Evolutionary conservation across 192 early-diverging fungal genomes (phyloP), one percentile per base, ranked within the genome.

Genomic region (Podila clonocystis): DNA sequence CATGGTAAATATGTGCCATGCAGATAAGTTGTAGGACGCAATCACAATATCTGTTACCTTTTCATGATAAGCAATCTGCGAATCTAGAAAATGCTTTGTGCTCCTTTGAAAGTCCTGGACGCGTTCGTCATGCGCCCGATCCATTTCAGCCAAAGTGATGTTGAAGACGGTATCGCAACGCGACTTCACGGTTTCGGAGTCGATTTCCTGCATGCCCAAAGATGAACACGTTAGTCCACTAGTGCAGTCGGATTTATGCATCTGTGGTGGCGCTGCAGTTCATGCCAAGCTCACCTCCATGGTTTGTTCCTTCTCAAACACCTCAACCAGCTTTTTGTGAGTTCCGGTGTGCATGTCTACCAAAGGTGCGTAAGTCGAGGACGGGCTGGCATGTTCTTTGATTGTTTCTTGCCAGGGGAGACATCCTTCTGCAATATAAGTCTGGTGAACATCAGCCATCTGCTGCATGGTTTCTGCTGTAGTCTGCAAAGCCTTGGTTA

Each of bases 81-180:
- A 74, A 57, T 85, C 84, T 31, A 85, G 65, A 58, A 77, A 85
- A n/a, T 74, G 70, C n/a, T 74, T 78, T 5, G 84, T 85, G 57
- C 72, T 73, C 20, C 74, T 82, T 58, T 68, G 62, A 50, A 82
- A 82, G 33, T 85, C 84, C 26, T 77, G 63, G 61, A 78, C 72
- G n/a, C 84, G 78, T 48, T 85, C 84, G 41, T 85, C 84, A 50
- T 85, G 84, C 20, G 70, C 75, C 20, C 75, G 79, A 74, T 85
- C 79, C 38, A 85, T 70, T 63, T 85, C 84, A 30, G 84, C 79
- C 22, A 85, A 49, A 0, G 84, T 85, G 3, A 85, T 80, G 64
- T 85, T 85, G 45, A 85, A 85, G 52, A 85, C 84, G 0, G 84
- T 85, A 45, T 85, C 84, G 50, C 84, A 85, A 31, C 84, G 67